A percentile compares a stretch with the other conserved stretches of the same genome.
Evolutionary conservation across 345 rosid species (phyloP).

Genomic region (Eucalyptus sp.): DNA sequence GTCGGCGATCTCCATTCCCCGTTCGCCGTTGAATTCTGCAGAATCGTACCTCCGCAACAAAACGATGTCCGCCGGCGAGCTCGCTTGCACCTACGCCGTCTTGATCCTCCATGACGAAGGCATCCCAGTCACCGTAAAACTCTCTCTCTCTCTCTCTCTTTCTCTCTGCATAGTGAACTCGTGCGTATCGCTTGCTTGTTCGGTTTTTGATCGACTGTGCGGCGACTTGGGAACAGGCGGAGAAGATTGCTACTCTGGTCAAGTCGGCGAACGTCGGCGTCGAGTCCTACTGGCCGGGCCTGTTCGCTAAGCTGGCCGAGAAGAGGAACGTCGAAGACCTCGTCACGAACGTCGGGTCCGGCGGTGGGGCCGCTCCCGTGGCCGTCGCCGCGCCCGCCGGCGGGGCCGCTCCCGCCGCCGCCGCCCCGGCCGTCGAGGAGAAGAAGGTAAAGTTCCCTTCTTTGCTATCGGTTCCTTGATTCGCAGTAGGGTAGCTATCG

Average conservation of each 20-base stretch:
- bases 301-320: constrained; percentile 76
- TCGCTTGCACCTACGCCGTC: constrained; percentile 56
- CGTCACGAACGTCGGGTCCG: constrained; percentile 62
- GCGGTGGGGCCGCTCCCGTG: constrained; percentile 41
- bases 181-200: neutral
- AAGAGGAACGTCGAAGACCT: constrained; percentile 56
- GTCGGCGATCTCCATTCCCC: too few species aligned
- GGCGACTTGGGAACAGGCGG: constrained; percentile 27
- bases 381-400: constrained; percentile 34
- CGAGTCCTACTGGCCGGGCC: constrained; percentile 80
- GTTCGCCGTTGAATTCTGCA: neutral
- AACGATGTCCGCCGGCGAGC: constrained; percentile 37
- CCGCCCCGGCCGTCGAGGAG: constrained; percentile 66
- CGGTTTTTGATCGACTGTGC: neutral
- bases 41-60: neutral
- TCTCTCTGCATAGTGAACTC: neutral
- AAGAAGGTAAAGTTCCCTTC: constrained; percentile 42
- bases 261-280: constrained; percentile 43
- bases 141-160: neutral
- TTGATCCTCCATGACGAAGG: constrained; percentile 53
- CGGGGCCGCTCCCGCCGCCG: constrained; percentile 29
- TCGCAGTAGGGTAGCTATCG: neutral
- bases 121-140: constrained; percentile 40
- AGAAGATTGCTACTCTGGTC: constrained; percentile 51
- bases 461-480: neutral